Evolutionary conservation across 257 asterid species (phyloP).

Genomic region (Sherardia arvensis): DNA sequence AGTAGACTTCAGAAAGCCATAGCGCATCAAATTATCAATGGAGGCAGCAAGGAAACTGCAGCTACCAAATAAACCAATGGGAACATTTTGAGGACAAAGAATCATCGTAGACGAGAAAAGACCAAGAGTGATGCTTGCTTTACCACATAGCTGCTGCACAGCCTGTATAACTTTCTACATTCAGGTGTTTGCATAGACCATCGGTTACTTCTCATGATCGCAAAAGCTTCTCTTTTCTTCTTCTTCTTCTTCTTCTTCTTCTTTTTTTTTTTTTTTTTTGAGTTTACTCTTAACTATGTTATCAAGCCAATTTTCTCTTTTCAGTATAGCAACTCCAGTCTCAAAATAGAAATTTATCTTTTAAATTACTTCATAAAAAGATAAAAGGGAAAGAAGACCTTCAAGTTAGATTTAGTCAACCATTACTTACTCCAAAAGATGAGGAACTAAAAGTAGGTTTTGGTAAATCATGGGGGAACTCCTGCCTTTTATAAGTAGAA

Average conservation of each 20-base stretch:
- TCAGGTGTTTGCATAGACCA: not conserved
- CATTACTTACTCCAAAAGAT: not conserved
- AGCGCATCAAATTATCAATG: not conserved
- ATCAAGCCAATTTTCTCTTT: not conserved
- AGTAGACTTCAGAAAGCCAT: not conserved
- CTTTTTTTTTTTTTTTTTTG: too few species aligned
- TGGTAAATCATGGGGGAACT: not conserved
- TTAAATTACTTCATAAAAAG: not conserved
- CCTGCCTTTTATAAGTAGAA: not conserved
- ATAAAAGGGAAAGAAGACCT: not conserved
- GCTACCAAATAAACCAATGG: not conserved
- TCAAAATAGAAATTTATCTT: not conserved
- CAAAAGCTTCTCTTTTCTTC: not conserved
- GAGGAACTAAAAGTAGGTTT: not conserved
- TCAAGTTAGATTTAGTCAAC: not conserved
- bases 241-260: too few species aligned
- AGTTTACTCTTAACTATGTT: too few species aligned
- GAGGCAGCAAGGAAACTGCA: not conserved
- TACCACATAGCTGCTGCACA: not conserved
- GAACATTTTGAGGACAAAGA: not conserved
- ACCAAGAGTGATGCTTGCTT: not conserved
- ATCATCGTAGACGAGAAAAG: not conserved
- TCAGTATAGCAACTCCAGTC: not conserved
- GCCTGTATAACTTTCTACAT: not conserved
- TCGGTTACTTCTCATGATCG: not conserved